Percentiles rank a stretch among this genome's conserved stretches.
phyloP scores from a whole-genome alignment of 345 rosid genomes.

The Durio zibethinus region DNA sequence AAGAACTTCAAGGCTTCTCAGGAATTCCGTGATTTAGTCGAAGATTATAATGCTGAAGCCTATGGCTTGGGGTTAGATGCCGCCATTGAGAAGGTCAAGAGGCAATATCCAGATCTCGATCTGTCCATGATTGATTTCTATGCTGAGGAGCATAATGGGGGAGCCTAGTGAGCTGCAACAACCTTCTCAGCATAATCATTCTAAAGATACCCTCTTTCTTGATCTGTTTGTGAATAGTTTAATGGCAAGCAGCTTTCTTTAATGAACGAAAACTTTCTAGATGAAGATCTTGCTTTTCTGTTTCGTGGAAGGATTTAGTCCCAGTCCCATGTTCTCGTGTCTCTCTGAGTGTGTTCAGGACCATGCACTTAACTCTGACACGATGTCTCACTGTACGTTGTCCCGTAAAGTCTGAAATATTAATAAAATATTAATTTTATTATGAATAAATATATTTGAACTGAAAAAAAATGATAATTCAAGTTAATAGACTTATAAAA shows the following conservation, averaged over 20 bases:
- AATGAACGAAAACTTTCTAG: no score
- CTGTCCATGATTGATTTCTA: not conserved
- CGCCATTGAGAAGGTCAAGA: not conserved
- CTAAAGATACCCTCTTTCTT: not conserved
- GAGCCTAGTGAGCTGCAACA: not conserved
- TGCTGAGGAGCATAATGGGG: not conserved
- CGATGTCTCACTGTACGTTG: no score
- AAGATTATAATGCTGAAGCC: not conserved
- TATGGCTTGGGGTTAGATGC: not conserved
- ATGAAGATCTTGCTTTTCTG: no score
- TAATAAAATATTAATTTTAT: no score
- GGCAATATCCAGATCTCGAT: not conserved
- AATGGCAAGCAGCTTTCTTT: not conserved
- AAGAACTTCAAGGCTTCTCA: not conserved
- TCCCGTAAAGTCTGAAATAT: no score
- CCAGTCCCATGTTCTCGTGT: no score
- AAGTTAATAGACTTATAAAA: no score
- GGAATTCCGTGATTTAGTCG: not conserved
- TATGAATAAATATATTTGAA: no score
- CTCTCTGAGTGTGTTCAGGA: no score
- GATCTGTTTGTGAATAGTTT: not conserved
- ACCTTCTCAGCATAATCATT: not conserved
- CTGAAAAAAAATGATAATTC: no score
- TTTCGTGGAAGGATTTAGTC: no score
- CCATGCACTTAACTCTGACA: no score